phyloP scores from a whole-genome alignment of 257 asterid species.

The Haberlea rhodopensis region DNA sequence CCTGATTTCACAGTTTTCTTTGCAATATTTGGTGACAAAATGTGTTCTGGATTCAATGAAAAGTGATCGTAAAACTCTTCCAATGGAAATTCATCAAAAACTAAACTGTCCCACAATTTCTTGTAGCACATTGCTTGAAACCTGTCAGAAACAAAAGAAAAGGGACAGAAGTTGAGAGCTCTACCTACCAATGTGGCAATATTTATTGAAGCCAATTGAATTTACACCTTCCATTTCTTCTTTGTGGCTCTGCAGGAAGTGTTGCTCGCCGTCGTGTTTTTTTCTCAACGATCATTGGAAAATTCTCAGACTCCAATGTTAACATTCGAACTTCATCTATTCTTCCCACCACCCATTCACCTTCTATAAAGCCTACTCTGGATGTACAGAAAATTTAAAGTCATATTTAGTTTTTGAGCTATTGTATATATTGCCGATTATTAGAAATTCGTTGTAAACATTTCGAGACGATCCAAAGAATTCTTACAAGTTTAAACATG shows the following conservation, averaged over 20 bases:
- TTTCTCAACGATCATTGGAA: conserved; percentile 66
- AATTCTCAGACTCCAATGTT: conserved; percentile 38
- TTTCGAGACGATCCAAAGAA: neutral
- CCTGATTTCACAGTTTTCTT: conserved; percentile 57
- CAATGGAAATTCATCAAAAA: conserved; percentile 53
- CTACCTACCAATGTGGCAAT: neutral
- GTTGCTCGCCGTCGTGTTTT: conserved; percentile 73
- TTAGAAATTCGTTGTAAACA: no score
- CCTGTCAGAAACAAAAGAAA: conserved; percentile 45
- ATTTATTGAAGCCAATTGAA: neutral
- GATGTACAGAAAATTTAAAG: conserved; percentile 15
- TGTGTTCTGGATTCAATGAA: conserved; percentile 58
- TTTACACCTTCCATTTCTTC: conserved; percentile 78
- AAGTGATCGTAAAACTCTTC: conserved; percentile 64
- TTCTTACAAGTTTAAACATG: neutral
- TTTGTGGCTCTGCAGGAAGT: conserved; percentile 78
- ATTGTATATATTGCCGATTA: no score
- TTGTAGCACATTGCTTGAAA: conserved; percentile 92
- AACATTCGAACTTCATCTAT: conserved; percentile 85
- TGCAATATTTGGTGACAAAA: conserved; percentile 58
- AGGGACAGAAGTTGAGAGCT: neutral
- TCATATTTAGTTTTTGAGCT: neutral
- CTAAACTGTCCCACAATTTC: conserved; percentile 77
- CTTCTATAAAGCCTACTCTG: conserved; percentile 80
- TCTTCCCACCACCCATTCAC: conserved; percentile 85